These are phyloP conservation scores for Penicillium palitans DNA, from an alignment of 2,329 filamentous ascomycete genomes.

Conservation along the genomic window DNA sequence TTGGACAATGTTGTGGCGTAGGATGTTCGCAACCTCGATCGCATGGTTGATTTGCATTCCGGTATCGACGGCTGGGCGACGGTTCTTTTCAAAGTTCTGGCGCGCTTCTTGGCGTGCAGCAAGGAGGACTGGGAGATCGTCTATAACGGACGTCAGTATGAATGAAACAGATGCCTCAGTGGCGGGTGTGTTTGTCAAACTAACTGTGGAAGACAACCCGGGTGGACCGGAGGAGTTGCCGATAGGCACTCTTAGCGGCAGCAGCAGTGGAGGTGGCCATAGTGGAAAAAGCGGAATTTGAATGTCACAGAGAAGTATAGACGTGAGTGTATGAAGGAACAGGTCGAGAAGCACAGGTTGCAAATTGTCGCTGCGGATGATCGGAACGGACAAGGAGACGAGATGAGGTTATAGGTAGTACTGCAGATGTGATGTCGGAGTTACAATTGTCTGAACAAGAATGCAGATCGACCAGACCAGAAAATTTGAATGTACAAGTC, in stretches of 20 bases:
- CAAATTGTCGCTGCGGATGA: neutral
- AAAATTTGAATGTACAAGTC: neutral
- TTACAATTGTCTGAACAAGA: neutral
- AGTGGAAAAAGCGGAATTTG: neutral
- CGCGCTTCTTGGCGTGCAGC: slow-evolving; percentile 75
- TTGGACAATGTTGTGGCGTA: slow-evolving; percentile 86
- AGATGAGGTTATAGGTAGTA: neutral
- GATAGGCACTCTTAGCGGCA: slow-evolving; percentile 74
- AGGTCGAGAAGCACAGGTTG: neutral
- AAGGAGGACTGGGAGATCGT: slow-evolving; percentile 66
- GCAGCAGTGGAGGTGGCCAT: slow-evolving; percentile 38
- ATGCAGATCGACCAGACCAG: neutral
- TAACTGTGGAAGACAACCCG: slow-evolving; percentile 79
- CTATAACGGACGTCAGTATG: slow-evolving; percentile 47
- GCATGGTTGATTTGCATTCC: slow-evolving; percentile 72
- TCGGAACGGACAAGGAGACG: neutral
- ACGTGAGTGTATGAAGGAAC: neutral
- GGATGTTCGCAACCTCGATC: slow-evolving; percentile 74
- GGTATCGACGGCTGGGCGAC: slow-evolving; percentile 59
- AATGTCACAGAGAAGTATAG: neutral
- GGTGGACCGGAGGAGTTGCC: slow-evolving; percentile 76
- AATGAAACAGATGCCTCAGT: neutral
- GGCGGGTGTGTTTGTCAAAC: slow-evolving; percentile 5
- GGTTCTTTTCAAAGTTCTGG: slow-evolving; percentile 68
- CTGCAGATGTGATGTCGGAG: neutral